Conservation (phyloP, 768 basidiomycete species). For the Boletus pseudopeckii region DNA sequence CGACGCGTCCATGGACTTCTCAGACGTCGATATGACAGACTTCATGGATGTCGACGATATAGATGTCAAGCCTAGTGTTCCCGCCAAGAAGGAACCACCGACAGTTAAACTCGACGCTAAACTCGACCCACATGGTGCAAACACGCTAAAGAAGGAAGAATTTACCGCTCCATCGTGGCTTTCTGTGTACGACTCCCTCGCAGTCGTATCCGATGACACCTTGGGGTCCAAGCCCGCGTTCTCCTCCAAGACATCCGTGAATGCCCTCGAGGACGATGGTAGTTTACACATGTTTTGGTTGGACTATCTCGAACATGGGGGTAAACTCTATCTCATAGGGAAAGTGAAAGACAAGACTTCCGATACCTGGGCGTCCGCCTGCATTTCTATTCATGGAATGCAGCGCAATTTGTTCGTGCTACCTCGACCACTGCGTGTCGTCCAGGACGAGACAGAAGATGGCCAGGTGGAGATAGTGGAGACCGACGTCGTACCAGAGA, state of each 20-base stretch:
- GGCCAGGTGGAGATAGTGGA: slow-evolving; percentile 44
- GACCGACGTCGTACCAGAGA: slow-evolving; percentile 70
- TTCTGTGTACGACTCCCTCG: slow-evolving; percentile 69
- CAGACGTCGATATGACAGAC: slow-evolving; percentile 56
- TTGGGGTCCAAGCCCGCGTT: slow-evolving; percentile 44
- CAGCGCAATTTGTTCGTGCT: slow-evolving; percentile 90
- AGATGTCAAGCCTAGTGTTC: slow-evolving; percentile 40
- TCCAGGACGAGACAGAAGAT: slow-evolving; percentile 28
- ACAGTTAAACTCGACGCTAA: slow-evolving; percentile 13
- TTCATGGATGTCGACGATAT: slow-evolving; percentile 60
- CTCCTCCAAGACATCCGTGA: slow-evolving; percentile 40
- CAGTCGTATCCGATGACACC: slow-evolving; percentile 56
- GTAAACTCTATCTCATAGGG: slow-evolving; percentile 84
- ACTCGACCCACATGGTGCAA: background rate
- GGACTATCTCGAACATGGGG: slow-evolving; percentile 86
- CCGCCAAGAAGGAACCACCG: slow-evolving; percentile 20
- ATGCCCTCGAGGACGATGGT: slow-evolving; percentile 78
- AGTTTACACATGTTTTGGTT: slow-evolving; percentile 93
- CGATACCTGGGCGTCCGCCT: slow-evolving; percentile 72
- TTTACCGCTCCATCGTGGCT: slow-evolving; percentile 62
- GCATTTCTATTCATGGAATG: slow-evolving; percentile 79
- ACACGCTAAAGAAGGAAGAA: slow-evolving; percentile 42
- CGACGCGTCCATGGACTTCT: slow-evolving; percentile 47
- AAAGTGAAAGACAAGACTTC: slow-evolving; percentile 81
- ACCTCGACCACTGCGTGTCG: slow-evolving; percentile 65